These are phyloP conservation scores for Physcia stellaris DNA, from an alignment of 495 filamentous ascomycete genomes.

Conservation along the genomic window DNA sequence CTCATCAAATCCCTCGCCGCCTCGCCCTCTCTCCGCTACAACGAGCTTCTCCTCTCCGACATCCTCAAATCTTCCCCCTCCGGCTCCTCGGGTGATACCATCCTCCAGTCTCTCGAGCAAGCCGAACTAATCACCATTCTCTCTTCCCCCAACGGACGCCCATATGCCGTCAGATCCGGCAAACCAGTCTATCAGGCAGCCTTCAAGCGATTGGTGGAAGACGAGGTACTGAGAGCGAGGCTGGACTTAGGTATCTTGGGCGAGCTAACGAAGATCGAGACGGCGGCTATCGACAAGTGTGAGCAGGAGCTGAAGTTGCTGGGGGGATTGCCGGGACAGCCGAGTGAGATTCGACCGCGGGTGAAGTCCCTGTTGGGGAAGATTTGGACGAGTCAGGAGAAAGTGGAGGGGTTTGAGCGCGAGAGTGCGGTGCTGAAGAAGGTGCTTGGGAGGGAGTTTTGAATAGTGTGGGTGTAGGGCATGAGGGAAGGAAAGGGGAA, in stretches of 20 bases:
- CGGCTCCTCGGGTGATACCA: constrained; percentile 62
- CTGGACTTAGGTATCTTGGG: constrained; percentile 60
- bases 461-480: too few species aligned
- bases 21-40: constrained; percentile 55
- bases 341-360: constrained; percentile 44
- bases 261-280: constrained; percentile 59
- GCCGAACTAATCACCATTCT: constrained; percentile 75
- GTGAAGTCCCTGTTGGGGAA: constrained; percentile 61
- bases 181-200: constrained; percentile 81
- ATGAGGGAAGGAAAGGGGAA: background rate
- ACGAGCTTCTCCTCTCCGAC: constrained; percentile 63
- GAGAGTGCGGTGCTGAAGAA: constrained; percentile 62
- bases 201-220: constrained; percentile 55
- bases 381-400: constrained; percentile 54
- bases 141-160: constrained; percentile 54
- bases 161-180: constrained; percentile 60
- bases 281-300: constrained; percentile 57
- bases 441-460: constrained; percentile 23
- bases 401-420: constrained; percentile 60
- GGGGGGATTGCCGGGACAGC: constrained; percentile 45
- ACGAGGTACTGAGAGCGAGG: constrained; percentile 55
- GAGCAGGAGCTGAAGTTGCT: constrained; percentile 66
- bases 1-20: constrained; percentile 60
- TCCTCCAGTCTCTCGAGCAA: constrained; percentile 67
- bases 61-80: constrained; percentile 49